Base-by-base conservation (phyloP, 108 stramenopile genomes). In the Chaetoceros tenuissimus region DNA sequence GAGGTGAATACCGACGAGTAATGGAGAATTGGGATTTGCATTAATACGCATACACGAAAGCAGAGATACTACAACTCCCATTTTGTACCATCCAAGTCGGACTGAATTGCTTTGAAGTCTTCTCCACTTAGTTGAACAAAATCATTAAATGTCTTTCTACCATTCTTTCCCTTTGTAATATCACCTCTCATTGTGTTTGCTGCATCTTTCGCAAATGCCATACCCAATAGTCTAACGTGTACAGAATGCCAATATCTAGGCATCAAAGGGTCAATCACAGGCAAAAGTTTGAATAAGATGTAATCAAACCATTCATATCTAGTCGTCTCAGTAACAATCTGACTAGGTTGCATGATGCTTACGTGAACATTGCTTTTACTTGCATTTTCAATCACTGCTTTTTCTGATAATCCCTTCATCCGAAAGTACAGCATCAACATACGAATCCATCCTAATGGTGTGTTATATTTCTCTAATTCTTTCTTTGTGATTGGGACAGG, bases 251-350 rank as follows among this genome's bases (percentile, higher is more conserved):
- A 64, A 20, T 31, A n/a, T 0, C 58, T 22, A 18, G 63, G 63
- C 49, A 64, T 19, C 21, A 17, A 18, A 2, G 47, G 59, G 52
- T 64, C 63, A 5, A 64, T 13, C 22, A 59, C 22, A 1, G 26
- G 21, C 17, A 60, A 59, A 20, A 64, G 21, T 49, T 22, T 27
- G 48, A 64, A 64, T 10, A 64, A 24, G 8, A 48, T 51, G 48
- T 46, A 48, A 28, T 64, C 63, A 13, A 64, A 20, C 63, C 63
- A 64, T 20, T 59, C 63, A 21, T 64, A 64, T 28, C 63, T 46
- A n/a, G 23, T 27, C 23, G 50, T 23, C 22, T 64, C 50, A 18
- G 63, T 64, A 5, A 64, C 22, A 24, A 64, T 64, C 17, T 46
- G 59, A 23, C 22, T 57, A 1, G 63, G 63, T 27, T 52, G 57